Evolutionary conservation across 2,329 filamentous ascomycete genomes (phyloP), one percentile per base, ranked within the genome.

Genomic region (Aspergillus pseudoterreus): DNA sequence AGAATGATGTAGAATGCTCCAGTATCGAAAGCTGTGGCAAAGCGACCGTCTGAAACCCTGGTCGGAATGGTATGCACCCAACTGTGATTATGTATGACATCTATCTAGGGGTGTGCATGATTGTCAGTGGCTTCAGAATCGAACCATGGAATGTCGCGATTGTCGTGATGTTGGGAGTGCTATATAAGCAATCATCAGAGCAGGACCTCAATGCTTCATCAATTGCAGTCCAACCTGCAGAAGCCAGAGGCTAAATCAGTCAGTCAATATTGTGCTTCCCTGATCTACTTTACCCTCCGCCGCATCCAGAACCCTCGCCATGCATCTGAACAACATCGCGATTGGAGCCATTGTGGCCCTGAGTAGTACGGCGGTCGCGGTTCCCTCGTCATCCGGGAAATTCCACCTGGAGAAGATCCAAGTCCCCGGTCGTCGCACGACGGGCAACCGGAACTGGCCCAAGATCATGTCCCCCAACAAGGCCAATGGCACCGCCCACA

Each of bases 381-480:
- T n/a, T 3, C 35, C 35, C 14, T 38, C 15, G 11, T 12, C 27
- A 11, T 30, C 44, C n/a, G 44, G 32, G 14, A 19, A 30, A 17
- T 33, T 35, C 21, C 44, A 27, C 24, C 24, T 32, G 41, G 5
- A 21, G 22, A 21, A 43, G 21, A 32, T 45, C 43, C 12, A 33
- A 6, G n/a, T 12, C 24, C 24, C 43, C 43, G 15, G 32, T 21
- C 33, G 9, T 21, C 11, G n/a, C 44, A 46, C 22, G 12, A 36
- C 44, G 12, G 6, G 15, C 39, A 46, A 30, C 27, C 27, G 30
- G 33, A 15, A 46, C 12, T 46, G 44, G 44, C 44, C 44, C 22
- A 38, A 38, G 32, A 46, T 46, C 32, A 36, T 46, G 32, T 36
- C 44, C 27, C 43, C 43, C 8, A 45, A 45, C n/a, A 45, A 17